phyloP scores from a whole-genome alignment of 1,284 basidiomycete species.

The Cronartium ribicola region DNA sequence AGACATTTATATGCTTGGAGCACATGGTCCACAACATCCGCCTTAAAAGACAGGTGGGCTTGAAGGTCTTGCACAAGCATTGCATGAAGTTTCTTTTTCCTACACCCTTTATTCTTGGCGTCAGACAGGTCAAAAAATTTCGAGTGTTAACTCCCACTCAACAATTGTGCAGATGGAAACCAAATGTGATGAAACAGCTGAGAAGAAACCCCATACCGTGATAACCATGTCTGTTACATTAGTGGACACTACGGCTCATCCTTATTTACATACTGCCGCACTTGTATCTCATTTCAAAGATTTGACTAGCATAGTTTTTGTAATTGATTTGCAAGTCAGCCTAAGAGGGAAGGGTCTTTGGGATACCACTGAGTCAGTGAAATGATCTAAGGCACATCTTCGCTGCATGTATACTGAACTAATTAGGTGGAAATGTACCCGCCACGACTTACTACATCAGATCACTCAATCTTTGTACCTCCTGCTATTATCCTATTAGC shows the following conservation, averaged over 20 bases:
- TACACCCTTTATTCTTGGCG: too few species aligned
- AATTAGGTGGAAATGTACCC: neutral
- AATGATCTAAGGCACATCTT: too few species aligned
- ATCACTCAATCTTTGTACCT: conserved; percentile 23
- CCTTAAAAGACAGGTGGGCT: too few species aligned
- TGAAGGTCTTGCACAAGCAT: too few species aligned
- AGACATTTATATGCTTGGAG: too few species aligned
- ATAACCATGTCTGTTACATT: conserved; percentile 1
- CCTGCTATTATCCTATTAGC: conserved; percentile 18
- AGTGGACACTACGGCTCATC: conserved; percentile 40
- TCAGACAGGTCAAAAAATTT: too few species aligned
- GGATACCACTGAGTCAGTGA: conserved; percentile 31
- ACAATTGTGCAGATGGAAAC: too few species aligned
- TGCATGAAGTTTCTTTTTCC: too few species aligned
- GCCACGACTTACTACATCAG: neutral
- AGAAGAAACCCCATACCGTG: neutral
- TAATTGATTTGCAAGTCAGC: conserved; percentile 38
- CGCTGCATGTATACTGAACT: neutral
- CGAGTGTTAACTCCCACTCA: too few species aligned
- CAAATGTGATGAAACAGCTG: neutral
- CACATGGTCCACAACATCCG: too few species aligned
- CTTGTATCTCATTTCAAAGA: conserved; percentile 16
- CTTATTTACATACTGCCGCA: conserved; percentile 24
- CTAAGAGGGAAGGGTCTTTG: conserved; percentile 36
- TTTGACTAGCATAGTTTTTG: conserved; percentile 26